phyloP scores from a whole-genome alignment of 1,139 yeast genomes.

The Trichomonascaceae sp. region DNA sequence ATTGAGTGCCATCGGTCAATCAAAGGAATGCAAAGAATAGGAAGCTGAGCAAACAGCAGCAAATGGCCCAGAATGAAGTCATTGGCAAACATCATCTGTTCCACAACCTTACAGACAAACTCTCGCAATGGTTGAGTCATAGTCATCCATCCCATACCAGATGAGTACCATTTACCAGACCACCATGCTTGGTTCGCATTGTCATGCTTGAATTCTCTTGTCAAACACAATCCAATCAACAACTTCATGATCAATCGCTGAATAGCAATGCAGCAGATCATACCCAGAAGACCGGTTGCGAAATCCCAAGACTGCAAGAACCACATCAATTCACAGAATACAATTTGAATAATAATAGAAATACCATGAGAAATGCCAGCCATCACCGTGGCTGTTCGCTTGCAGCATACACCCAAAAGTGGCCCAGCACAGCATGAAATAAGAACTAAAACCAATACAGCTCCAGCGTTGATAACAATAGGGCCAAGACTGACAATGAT shows the following conservation, averaged over 20 bases:
- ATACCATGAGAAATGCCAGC: constrained; percentile 97
- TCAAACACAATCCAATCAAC: constrained; percentile 69
- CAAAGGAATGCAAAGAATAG: constrained; percentile 76
- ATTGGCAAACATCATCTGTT: constrained; percentile 93
- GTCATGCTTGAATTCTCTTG: constrained; percentile 97
- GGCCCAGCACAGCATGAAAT: constrained; percentile 98
- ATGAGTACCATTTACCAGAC: constrained; percentile 99
- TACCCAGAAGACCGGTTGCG: constrained; percentile 80
- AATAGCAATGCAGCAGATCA: constrained; percentile 74
- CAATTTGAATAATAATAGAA: constrained; percentile 78
- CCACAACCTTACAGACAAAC: constrained; percentile 88
- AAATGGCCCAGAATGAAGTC: constrained; percentile 91
- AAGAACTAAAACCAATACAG: constrained; percentile 53
- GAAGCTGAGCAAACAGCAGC: constrained; percentile 82
- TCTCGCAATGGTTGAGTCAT: constrained; percentile 96
- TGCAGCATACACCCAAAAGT: constrained; percentile 87
- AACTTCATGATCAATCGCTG: constrained; percentile 87
- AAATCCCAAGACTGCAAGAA: constrained; percentile 89
- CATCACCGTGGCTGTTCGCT: constrained; percentile 94
- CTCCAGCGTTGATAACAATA: constrained; percentile 81
- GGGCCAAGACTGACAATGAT: constrained; percentile 90
- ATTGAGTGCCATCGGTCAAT: constrained; percentile 98
- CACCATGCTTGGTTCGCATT: constrained; percentile 97
- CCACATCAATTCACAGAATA: constrained; percentile 95
- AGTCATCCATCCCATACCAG: constrained; percentile 93